Percentiles rank a stretch among this genome's conserved stretches.
phyloP scores from a whole-genome alignment of 805 yeast genomes.

The Candida bentonensis region DNA sequence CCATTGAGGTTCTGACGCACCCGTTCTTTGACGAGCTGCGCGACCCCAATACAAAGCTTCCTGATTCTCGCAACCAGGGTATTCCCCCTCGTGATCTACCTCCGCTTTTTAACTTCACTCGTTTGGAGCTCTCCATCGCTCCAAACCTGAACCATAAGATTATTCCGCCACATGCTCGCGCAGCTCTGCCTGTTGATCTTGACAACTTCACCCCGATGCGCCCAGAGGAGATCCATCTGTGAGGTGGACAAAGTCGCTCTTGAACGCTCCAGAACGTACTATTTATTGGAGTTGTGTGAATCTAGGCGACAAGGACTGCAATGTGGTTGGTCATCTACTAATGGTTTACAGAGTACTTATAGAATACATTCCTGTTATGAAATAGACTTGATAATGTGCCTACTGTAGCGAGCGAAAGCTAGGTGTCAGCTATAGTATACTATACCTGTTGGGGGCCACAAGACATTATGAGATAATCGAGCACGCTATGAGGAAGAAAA shows the following conservation, averaged over 20 bases:
- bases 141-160: slow-evolving; percentile 27
- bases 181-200: slow-evolving; percentile 29
- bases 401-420: too few species aligned
- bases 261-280: neutral
- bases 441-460: too few species aligned
- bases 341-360: neutral
- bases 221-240: slow-evolving; percentile 14
- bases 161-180: slow-evolving; percentile 25
- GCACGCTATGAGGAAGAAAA: too few species aligned
- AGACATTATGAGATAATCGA: too few species aligned
- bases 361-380: neutral
- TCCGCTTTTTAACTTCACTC: slow-evolving; percentile 68
- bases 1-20: slow-evolving; percentile 74
- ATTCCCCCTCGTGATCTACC: slow-evolving; percentile 62
- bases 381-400: too few species aligned
- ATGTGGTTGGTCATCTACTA: neutral
- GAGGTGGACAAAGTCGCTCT: neutral
- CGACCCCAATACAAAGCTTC: slow-evolving; percentile 28
- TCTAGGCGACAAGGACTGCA: neutral
- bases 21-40: slow-evolving; percentile 82
- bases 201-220: slow-evolving; percentile 45
- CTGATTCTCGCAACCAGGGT: slow-evolving; percentile 40
- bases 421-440: too few species aligned
- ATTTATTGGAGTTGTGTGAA: neutral
- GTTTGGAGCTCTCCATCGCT: slow-evolving; percentile 37